Percentiles rank a stretch among this genome's conserved stretches.
Conservation (phyloP, 2,329 filamentous ascomycete genomes). For the Fusarium sp. region DNA sequence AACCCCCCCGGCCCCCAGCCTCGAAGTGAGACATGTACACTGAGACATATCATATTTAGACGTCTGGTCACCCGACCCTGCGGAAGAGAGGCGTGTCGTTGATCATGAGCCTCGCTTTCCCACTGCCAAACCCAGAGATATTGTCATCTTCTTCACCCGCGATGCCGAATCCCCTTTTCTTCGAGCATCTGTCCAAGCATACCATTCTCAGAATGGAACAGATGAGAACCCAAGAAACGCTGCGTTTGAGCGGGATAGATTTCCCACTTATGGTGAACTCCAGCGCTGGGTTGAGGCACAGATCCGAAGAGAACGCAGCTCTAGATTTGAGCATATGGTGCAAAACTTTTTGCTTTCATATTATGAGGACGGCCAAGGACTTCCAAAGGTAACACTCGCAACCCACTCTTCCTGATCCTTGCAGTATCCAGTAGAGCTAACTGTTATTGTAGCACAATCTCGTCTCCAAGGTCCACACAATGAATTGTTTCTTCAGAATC, state of each 20-base stretch:
- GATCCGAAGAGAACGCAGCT: conserved; percentile 47
- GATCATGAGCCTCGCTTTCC: conserved; percentile 49
- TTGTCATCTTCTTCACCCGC: conserved; percentile 49
- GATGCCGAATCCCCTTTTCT: conserved; percentile 51
- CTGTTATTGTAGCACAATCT: conserved; percentile 50
- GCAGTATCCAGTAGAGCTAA: conserved; percentile 25
- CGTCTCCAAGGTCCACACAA: conserved; percentile 54
- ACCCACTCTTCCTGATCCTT: neutral
- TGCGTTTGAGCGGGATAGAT: conserved; percentile 50
- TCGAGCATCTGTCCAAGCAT: conserved; percentile 51
- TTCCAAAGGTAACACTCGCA: conserved; percentile 51
- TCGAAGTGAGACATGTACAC: conserved; percentile 38
- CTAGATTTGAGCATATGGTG: conserved; percentile 47
- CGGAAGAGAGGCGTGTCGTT: conserved; percentile 48
- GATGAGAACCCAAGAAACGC: conserved; percentile 48
- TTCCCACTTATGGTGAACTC: conserved; percentile 49
- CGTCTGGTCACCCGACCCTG: conserved; percentile 50
- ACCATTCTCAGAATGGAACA: conserved; percentile 45
- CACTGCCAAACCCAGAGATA: conserved; percentile 49
- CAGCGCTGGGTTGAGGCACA: conserved; percentile 52
- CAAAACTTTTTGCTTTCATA: conserved; percentile 53
- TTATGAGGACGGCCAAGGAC: conserved; percentile 46
- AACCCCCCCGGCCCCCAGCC: conserved; percentile 17
- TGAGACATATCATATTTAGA: conserved; percentile 46
- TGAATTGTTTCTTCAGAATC: conserved; percentile 62